These are phyloP conservation scores for Fallopia convolvulus DNA, from an alignment of 148 eudicot genomes.

Conservation along the genomic window DNA sequence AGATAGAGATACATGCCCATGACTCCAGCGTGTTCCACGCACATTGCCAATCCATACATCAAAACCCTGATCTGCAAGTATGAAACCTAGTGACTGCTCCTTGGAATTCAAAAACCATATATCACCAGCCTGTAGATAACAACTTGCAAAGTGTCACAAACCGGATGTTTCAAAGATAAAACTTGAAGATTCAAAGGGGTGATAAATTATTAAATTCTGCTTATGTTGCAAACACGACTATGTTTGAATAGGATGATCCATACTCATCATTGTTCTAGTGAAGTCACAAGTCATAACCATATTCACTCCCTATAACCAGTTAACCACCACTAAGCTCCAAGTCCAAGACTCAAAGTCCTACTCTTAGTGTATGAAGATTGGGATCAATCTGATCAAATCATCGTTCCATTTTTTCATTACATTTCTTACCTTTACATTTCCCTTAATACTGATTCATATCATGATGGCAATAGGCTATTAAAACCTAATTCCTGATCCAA, in stretches of 20 bases:
- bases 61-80: slow-evolving; percentile 50
- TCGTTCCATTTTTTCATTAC: background rate
- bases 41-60: slow-evolving; percentile 57
- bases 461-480: too few relatives aligned
- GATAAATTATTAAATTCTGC: too few relatives aligned
- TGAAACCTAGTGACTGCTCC: slow-evolving; percentile 38
- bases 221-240: background rate
- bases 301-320: background rate
- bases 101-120: slow-evolving; percentile 43
- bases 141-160: background rate
- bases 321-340: background rate
- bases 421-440: background rate
- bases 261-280: background rate
- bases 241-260: background rate
- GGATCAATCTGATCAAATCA: background rate
- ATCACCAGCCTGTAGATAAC: slow-evolving; percentile 31
- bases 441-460: background rate
- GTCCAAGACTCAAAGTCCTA: background rate
- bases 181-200: background rate
- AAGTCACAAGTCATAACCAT: background rate
- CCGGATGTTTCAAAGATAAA: background rate
- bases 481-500: background rate
- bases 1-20: slow-evolving; percentile 38
- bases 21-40: slow-evolving; percentile 43
- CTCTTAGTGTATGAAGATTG: background rate